Percentiles rank a stretch among this genome's conserved stretches.
Conservation (phyloP, 2,329 filamentous ascomycete genomes). For the Aspergillus aculeatinus region DNA sequence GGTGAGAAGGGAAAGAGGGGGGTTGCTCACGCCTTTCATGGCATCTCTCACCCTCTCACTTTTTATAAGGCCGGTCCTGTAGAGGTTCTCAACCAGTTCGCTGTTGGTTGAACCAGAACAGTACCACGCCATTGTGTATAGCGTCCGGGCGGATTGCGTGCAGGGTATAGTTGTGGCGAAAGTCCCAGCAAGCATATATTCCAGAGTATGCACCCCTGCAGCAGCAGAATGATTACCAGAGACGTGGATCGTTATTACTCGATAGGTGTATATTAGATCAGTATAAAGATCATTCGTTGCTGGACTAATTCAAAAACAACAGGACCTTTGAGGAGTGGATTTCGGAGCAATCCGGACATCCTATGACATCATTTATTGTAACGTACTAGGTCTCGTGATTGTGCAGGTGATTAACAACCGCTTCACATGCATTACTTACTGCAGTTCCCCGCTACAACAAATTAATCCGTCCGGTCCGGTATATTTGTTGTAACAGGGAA, state of each 20-base stretch:
- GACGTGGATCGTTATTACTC: neutral
- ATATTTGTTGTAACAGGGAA: too few species aligned
- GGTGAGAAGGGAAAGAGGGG: neutral
- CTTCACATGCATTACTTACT: too few species aligned
- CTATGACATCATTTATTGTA: too few species aligned
- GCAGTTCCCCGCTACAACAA: too few species aligned
- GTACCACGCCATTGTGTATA: conserved; percentile 77
- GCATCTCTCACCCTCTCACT: conserved; percentile 71
- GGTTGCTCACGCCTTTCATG: conserved; percentile 65
- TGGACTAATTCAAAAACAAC: too few species aligned
- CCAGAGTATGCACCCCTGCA: neutral
- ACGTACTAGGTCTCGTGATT: too few species aligned
- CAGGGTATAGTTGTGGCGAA: neutral
- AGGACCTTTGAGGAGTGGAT: too few species aligned
- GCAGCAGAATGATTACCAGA: neutral
- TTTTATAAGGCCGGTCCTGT: conserved; percentile 69
- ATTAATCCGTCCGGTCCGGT: too few species aligned
- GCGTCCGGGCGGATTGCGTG: conserved; percentile 12
- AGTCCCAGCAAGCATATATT: conserved; percentile 14
- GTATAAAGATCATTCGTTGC: too few species aligned
- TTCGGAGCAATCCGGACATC: too few species aligned
- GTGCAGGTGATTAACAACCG: too few species aligned
- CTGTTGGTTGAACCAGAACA: conserved; percentile 73
- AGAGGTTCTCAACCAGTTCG: conserved; percentile 76
- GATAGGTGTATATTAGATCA: too few species aligned